Conservation (phyloP, 805 yeast genomes). For the Metschnikowia koreensis region DNA sequence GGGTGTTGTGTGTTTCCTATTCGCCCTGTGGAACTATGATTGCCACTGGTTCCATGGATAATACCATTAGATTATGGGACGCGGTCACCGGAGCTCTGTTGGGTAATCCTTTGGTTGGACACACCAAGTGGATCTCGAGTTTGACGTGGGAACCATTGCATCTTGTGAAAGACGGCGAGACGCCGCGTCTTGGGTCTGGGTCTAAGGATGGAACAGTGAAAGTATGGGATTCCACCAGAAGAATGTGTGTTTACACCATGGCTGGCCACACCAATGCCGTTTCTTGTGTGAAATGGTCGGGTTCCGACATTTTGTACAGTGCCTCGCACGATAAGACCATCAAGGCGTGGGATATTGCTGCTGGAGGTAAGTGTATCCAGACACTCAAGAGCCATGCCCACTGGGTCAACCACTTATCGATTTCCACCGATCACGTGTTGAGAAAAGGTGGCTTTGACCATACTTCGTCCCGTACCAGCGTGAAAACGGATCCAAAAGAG, state of each 20-base stretch:
- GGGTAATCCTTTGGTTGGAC: constrained; percentile 78
- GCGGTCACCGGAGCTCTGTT: constrained; percentile 66
- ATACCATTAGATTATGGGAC: constrained; percentile 86
- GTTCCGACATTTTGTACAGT: constrained; percentile 76
- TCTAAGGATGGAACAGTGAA: constrained; percentile 90
- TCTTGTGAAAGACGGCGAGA: constrained; percentile 60
- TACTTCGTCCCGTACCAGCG: constrained; percentile 41
- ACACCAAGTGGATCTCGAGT: constrained; percentile 84
- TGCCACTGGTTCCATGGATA: constrained; percentile 97
- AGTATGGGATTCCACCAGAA: constrained; percentile 80
- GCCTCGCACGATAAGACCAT: constrained; percentile 95
- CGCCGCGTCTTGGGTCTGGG: constrained; percentile 75
- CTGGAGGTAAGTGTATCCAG: constrained; percentile 72
- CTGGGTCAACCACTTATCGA: constrained; percentile 94
- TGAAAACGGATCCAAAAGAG: constrained; percentile 24
- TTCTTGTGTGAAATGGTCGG: constrained; percentile 97
- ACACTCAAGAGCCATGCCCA: constrained; percentile 89
- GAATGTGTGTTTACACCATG: constrained; percentile 66
- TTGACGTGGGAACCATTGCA: constrained; percentile 95
- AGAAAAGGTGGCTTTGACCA: constrained; percentile 89
- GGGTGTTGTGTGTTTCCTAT: constrained; percentile 92
- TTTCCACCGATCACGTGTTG: constrained; percentile 86
- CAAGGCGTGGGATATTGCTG: constrained; percentile 81
- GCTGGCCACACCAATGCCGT: constrained; percentile 88
- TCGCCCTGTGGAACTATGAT: constrained; percentile 87